Conservation (phyloP, 192 early-diverging fungal species). For the Funneliformis geosporum region DNA sequence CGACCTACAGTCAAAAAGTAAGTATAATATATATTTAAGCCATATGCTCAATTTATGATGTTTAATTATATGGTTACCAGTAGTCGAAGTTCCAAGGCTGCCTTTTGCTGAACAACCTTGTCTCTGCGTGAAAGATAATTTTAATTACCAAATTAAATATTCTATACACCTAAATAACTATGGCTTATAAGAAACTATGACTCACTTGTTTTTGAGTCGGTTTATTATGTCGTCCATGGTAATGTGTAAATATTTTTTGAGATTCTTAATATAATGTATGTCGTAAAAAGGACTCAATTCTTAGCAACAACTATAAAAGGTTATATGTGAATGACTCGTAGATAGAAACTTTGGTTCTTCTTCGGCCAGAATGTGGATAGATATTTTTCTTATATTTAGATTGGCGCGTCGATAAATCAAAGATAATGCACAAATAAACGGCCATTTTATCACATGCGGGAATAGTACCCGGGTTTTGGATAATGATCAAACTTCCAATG, state of each 20-base stretch:
- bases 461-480: no score
- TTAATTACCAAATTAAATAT: background rate
- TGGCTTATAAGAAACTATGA: background rate
- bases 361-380: no score
- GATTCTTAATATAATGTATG: background rate
- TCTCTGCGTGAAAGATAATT: background rate
- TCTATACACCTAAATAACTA: background rate
- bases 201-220: slow-evolving; percentile 24
- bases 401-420: no score
- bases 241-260: background rate
- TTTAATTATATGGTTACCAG: background rate
- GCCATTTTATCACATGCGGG: no score
- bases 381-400: no score
- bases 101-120: slow-evolving; percentile 20
- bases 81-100: slow-evolving; percentile 12
- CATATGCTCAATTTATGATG: background rate
- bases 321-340: no score
- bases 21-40: background rate
- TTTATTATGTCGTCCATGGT: slow-evolving; percentile 25
- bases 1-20: slow-evolving; percentile 11
- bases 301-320: no score
- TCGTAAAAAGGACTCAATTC: no score
- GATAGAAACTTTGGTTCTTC: no score
- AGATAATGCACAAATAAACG: no score
- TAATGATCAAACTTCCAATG: no score